These are phyloP conservation scores for Terana coerulea DNA, from an alignment of 768 basidiomycete species.

Conservation along the genomic window DNA sequence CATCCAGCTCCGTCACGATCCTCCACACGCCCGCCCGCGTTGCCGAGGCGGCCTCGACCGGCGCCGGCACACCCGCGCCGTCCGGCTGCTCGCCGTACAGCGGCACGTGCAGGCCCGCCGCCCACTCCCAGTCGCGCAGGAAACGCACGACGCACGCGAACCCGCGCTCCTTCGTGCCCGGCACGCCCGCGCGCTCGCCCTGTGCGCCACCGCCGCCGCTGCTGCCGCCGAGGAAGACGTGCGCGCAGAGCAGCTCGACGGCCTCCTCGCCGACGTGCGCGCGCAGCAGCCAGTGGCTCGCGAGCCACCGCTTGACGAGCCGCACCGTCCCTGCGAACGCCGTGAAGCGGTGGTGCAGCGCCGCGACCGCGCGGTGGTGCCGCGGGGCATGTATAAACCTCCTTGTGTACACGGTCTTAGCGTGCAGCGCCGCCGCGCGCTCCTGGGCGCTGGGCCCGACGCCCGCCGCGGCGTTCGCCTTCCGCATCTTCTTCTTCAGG, in stretches of 20 bases:
- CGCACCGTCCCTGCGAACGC: conserved; percentile 85
- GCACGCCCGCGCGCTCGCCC: conserved; percentile 41
- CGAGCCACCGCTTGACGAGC: conserved; percentile 90
- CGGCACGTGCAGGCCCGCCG: conserved; percentile 68
- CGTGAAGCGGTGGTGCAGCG: conserved; percentile 72
- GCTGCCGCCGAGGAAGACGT: conserved; percentile 64
- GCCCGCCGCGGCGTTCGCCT: not conserved
- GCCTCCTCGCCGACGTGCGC: conserved; percentile 72
- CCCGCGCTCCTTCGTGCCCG: conserved; percentile 74
- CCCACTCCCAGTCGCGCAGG: conserved; percentile 83
- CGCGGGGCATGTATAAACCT: conserved; percentile 76
- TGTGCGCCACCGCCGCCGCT: not conserved
- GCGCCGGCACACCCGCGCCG: conserved; percentile 19
- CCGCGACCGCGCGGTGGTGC: conserved; percentile 81
- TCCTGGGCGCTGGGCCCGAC: conserved; percentile 35
- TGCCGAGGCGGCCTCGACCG: conserved; percentile 31
- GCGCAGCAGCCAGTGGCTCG: conserved; percentile 82
- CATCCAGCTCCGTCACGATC: conserved; percentile 75
- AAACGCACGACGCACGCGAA: conserved; percentile 73
- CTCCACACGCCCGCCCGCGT: conserved; percentile 55
- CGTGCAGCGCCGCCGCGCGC: conserved; percentile 51
- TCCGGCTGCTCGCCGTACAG: conserved; percentile 46
- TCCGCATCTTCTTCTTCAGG: conserved; percentile 12
- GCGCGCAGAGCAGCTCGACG: conserved; percentile 82
- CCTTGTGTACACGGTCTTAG: conserved; percentile 57